A percentile compares a stretch with the other conserved stretches of the same genome.
phyloP scores from a whole-genome alignment of 257 asterid genomes.

The Forsythia viridissima region DNA sequence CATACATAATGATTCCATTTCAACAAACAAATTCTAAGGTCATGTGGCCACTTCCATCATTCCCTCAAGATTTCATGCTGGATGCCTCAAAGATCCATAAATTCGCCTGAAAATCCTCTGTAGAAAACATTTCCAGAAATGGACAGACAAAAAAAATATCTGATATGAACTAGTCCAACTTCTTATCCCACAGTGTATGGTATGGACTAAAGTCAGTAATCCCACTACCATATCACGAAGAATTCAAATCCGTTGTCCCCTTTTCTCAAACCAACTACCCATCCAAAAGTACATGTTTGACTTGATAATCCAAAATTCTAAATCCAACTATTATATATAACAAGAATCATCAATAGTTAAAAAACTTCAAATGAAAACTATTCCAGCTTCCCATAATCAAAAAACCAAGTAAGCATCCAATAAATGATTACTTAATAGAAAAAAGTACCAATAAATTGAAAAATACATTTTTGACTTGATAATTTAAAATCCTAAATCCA shows the following conservation, averaged over 20 bases:
- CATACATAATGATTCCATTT: neutral
- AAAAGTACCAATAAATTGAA: constrained; percentile 45
- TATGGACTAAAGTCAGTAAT: too few species aligned
- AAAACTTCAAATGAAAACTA: constrained; percentile 3
- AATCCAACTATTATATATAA: neutral
- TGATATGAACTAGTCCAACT: neutral
- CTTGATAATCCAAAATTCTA: neutral
- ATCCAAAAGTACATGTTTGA: neutral
- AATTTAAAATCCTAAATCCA: neutral
- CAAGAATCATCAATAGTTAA: neutral
- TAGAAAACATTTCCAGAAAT: constrained; percentile 4
- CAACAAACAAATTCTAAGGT: neutral
- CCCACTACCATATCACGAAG: too few species aligned
- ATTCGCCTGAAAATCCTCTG: constrained; percentile 11
- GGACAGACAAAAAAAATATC: neutral
- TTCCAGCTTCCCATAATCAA: neutral
- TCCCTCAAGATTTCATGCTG: neutral
- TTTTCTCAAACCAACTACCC: too few species aligned
- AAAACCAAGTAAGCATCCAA: neutral
- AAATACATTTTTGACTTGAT: neutral
- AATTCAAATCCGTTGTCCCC: too few species aligned
- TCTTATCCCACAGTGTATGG: too few species aligned
- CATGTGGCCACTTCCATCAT: neutral
- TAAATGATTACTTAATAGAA: constrained; percentile 2
- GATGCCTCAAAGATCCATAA: neutral